These are phyloP conservation scores for Talaromyces wortmannii DNA, from an alignment of 495 filamentous ascomycete species.

Conservation along the genomic window DNA sequence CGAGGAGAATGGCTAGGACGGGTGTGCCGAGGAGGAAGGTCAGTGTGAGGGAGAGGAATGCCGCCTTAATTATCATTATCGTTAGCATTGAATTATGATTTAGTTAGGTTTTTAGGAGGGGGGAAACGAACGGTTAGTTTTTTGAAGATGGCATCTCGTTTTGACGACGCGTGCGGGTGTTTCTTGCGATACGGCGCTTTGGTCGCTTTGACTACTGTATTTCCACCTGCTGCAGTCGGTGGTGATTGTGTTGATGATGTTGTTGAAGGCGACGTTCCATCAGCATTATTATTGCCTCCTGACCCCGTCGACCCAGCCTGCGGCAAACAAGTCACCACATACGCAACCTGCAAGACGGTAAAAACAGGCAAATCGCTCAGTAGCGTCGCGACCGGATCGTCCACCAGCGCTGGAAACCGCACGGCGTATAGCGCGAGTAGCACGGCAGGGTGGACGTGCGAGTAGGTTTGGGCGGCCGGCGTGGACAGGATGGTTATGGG, in stretches of 20 bases:
- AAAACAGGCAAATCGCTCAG: conserved; percentile 53
- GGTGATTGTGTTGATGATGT: neutral
- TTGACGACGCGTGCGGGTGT: conserved; percentile 9
- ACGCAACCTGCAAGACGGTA: conserved; percentile 56
- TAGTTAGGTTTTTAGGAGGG: conserved; percentile 3
- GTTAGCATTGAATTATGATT: conserved; percentile 21
- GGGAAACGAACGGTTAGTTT: conserved; percentile 28
- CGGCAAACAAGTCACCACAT: conserved; percentile 68
- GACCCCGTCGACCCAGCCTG: conserved; percentile 39
- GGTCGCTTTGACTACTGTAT: conserved; percentile 33
- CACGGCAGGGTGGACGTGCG: conserved; percentile 58
- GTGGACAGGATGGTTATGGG: conserved; percentile 38
- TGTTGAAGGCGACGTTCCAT: neutral
- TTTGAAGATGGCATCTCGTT: conserved; percentile 12
- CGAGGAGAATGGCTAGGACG: conserved; percentile 53
- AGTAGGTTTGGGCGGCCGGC: conserved; percentile 39
- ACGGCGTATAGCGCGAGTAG: conserved; percentile 53
- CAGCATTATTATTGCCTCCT: neutral
- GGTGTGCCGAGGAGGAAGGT: conserved; percentile 60
- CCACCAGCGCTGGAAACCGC: conserved; percentile 61
- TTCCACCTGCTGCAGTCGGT: conserved; percentile 25
- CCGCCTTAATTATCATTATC: conserved; percentile 42
- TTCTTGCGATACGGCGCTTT: conserved; percentile 19
- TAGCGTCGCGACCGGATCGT: conserved; percentile 63
- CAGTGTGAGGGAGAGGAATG: conserved; percentile 52